Base-by-base conservation (phyloP, 1,284 basidiomycete species). In the Sphaerobolus stellatus region DNA sequence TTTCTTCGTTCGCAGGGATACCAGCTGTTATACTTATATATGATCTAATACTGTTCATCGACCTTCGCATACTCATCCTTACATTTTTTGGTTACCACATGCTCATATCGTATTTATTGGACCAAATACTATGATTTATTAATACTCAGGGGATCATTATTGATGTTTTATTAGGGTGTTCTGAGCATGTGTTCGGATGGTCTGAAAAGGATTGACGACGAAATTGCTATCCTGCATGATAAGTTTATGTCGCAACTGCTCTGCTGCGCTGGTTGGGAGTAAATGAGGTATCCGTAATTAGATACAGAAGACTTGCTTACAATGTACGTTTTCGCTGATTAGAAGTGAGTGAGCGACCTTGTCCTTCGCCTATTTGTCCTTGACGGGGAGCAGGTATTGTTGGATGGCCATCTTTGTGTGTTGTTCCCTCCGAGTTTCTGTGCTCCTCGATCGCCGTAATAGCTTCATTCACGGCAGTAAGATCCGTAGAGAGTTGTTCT, bases 151-250 rank as follows among this genome's bases (percentile, higher is more conserved):
- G n/a, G 33, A 31, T 30, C 5, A 40, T 43, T 30, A 22, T 24
- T 65, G 59, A 58, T 79, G 81, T 58, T 81, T 81, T 41, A 89
- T 61, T 8, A 92, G 75, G 0, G 89, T 90, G 66, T 92, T 93
- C 66, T 86, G 77, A 1, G 86, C 88, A 67, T 93, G 91, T 11
- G 79, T 85, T 4, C 88, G 83, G 61, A 93, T 87, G 1, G 88
- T 86, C 61, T 83, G 75, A 67, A 92, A 93, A 0, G 91, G 90
- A 64, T 86, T 86, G 28, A 78, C 71, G 6, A 81, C 68, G 64
- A 85, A 93, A 27, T 81, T 77, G 2, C 84, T 75, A 62, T 86
- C 87, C 9, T 81, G 74, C 22, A 89, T 73, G 43, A 93, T 85
- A 57, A 86, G 71, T 6, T 88, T 87, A 56, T 90, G 82, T 50